Evolutionary conservation across 371 early-diverging fungal genomes (phyloP).

Genomic region (Zychaea mexicana): DNA sequence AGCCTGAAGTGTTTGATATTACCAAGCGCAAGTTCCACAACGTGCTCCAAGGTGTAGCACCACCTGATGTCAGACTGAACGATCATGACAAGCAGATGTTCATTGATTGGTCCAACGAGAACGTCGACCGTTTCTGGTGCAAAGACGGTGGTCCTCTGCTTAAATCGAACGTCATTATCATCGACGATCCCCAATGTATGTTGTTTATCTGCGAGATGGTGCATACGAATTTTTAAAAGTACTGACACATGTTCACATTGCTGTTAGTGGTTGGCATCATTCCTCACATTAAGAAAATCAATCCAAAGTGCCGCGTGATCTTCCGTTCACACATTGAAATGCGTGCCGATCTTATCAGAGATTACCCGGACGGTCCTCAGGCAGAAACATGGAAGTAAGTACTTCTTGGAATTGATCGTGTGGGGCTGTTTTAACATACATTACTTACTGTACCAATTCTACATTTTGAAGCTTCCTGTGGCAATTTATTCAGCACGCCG

Average conservation of each 20-base stretch:
- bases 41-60: conserved; percentile 86
- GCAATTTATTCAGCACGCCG: conserved; percentile 71
- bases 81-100: conserved; percentile 73
- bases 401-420: not conserved
- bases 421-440: not conserved
- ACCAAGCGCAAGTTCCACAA: conserved; percentile 91
- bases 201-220: too few relatives aligned
- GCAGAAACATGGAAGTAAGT: conserved; percentile 65
- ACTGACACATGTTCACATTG: too few relatives aligned
- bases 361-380: conserved; percentile 57
- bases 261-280: conserved; percentile 78
- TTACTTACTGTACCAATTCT: not conserved
- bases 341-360: conserved; percentile 69
- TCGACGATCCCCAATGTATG: conserved; percentile 87
- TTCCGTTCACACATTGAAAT: conserved; percentile 91
- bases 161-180: conserved; percentile 76
- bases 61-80: conserved; percentile 55
- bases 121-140: conserved; percentile 78
- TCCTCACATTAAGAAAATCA: conserved; percentile 71
- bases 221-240: too few relatives aligned
- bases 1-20: conserved; percentile 81
- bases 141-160: conserved; percentile 67
- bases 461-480: conserved; percentile 61
- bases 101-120: conserved; percentile 76
- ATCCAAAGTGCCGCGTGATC: conserved; percentile 72